Evolutionary conservation across 169 alveolate species (phyloP), one percentile per base, ranked within the genome.

Genomic region (Perkinsus marinus): DNA sequence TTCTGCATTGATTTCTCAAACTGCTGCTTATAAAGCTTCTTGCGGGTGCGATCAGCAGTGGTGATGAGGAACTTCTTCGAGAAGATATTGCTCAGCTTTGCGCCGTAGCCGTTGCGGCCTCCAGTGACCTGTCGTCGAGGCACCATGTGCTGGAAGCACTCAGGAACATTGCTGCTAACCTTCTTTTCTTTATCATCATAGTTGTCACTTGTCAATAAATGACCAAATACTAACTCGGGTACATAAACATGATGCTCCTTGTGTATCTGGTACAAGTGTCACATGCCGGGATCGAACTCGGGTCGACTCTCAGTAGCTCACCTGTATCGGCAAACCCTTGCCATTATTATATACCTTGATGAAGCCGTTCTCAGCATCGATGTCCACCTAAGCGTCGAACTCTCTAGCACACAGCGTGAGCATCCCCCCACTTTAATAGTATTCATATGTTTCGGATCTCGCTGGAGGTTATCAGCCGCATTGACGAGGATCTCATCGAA

Each of bases 21-120:
- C 94, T 93, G 93, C 46, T 91, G 92, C 92, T 93, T 94, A 47
- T 92, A 69, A 91, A 93, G 93, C 93, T 92, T 90, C 90, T 94
- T 92, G 89, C 69, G 43, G 36, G 38, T 68, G 57, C 37, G 39
- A 26, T 69, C 22, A 92, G 43, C 68, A 5, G 79, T 90, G 6
- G 89, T 90, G 39, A 43, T 13, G 79, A 96, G 94, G 94, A 99
- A 99, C 93, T 98, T 97, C 57, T 95, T 97, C 39, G 99, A 97
- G 95, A 98, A 99, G 7, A 99, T 98, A 95, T 99, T 99, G 13
- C 99, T 98, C 90, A 99, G 96, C 94, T 99, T 99, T 26, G 99
- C 99, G 3, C 99, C 99, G 93, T 95, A 99, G 17, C 99, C 99
- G 95, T 99, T 99, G 92, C 99, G 95, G 16, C 99, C 99, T 6